A percentile compares a stretch with the other conserved stretches of the same genome.
These are phyloP conservation scores for Arthrinium phaeospermum DNA, from an alignment of 2,329 filamentous ascomycete species.

Conservation along the genomic window DNA sequence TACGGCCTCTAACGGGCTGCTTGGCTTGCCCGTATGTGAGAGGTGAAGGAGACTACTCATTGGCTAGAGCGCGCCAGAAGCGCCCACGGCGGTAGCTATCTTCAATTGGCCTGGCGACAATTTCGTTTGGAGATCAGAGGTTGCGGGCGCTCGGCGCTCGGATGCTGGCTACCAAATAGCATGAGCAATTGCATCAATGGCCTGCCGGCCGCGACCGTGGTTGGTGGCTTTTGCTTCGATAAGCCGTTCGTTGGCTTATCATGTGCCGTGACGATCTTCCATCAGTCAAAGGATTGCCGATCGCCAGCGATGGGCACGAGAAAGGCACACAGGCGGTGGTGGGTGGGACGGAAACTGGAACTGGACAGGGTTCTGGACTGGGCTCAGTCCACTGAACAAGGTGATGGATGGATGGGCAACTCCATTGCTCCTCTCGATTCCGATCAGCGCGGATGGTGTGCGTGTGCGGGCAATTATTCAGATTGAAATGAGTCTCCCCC, in stretches of 20 bases:
- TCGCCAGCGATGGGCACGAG: background rate
- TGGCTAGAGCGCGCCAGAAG: slow-evolving; percentile 10
- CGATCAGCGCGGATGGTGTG: slow-evolving; percentile 1
- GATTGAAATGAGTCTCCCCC: background rate
- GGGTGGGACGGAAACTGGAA: background rate
- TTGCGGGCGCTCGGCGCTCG: background rate
- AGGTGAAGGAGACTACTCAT: background rate
- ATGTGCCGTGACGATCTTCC: background rate
- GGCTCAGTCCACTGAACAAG: slow-evolving; percentile 8
- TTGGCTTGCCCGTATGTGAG: background rate
- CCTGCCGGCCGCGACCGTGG: background rate
- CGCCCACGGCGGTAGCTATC: background rate
- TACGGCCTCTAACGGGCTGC: background rate
- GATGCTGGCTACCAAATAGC: background rate
- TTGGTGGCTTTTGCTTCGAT: background rate
- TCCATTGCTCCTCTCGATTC: background rate
- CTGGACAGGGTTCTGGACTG: background rate
- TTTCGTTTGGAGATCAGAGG: background rate
- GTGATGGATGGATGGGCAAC: background rate
- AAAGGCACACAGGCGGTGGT: background rate
- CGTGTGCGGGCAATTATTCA: background rate
- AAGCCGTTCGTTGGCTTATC: background rate
- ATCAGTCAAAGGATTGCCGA: background rate
- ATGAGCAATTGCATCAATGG: background rate
- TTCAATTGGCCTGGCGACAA: background rate